Evolutionary conservation across 768 basidiomycete species (phyloP).

Genomic region (Boletus sp.): DNA sequence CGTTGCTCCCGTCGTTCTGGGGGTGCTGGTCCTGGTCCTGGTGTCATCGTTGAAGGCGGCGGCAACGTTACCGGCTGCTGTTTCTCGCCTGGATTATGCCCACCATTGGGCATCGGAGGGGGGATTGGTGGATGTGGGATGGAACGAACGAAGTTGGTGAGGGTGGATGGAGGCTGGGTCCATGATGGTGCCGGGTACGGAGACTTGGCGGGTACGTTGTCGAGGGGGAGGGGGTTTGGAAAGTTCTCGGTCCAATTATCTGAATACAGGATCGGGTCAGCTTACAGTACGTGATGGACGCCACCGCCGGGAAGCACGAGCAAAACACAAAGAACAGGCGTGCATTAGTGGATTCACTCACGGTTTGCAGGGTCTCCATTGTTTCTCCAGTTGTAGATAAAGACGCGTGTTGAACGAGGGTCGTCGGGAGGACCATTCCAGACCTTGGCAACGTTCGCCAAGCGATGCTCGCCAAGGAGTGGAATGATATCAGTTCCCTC

Average conservation of each 20-base stretch:
- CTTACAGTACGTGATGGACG: not conserved
- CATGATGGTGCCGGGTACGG: conserved; percentile 30
- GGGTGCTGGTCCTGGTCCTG: not conserved
- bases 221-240: conserved; percentile 6
- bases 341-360: conserved; percentile 11
- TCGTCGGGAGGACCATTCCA: conserved; percentile 4
- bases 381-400: conserved; percentile 30
- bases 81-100: not conserved
- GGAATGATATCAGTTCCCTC: conserved; percentile 24
- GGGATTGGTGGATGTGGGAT: conserved; percentile 18
- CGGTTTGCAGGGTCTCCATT: conserved; percentile 31
- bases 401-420: conserved; percentile 18
- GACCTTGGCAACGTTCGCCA: conserved; percentile 10
- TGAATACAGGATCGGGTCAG: conserved; percentile 5
- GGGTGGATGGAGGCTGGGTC: conserved; percentile 15
- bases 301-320: not conserved
- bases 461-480: conserved; percentile 28
- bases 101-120: not conserved
- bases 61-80: not conserved
- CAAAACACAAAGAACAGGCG: not conserved
- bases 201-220: conserved; percentile 15
- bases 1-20: not conserved
- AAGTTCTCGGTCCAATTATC: conserved; percentile 28
- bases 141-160: conserved; percentile 20
- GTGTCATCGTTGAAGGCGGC: not conserved